These are phyloP conservation scores for Backusella australiensis DNA, from an alignment of 192 early-diverging fungal genomes.

Conservation along the genomic window DNA sequence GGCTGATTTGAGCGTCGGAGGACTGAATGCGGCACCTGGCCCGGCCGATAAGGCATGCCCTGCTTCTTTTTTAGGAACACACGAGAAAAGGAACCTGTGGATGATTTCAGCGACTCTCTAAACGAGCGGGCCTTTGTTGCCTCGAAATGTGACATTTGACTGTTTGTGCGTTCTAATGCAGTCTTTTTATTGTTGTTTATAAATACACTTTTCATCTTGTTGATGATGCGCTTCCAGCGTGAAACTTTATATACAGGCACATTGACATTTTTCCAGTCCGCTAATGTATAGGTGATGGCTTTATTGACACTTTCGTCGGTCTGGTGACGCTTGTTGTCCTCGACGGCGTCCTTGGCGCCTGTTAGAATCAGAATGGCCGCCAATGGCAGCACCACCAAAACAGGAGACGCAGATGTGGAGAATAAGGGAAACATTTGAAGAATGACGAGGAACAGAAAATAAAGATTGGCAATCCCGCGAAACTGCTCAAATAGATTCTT, in stretches of 20 bases:
- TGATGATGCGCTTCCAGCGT: conserved; percentile 9
- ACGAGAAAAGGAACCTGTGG: conserved; percentile 20
- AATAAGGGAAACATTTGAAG: conserved; percentile 67
- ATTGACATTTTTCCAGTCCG: conserved; percentile 66
- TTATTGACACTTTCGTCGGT: conserved; percentile 88
- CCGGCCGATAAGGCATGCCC: conserved; percentile 36
- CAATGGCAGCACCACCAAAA: conserved; percentile 79
- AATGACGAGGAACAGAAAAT: conserved; percentile 86
- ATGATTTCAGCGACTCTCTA: conserved; percentile 9
- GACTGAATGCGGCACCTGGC: conserved; percentile 50
- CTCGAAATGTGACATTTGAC: not conserved
- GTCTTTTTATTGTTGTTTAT: not conserved
- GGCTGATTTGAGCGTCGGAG: conserved; percentile 9
- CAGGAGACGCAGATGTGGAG: conserved; percentile 60
- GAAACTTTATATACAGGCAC: conserved; percentile 30
- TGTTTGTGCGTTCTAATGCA: not conserved
- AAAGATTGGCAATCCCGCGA: conserved; percentile 91
- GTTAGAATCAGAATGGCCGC: conserved; percentile 76
- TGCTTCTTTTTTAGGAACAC: conserved; percentile 23
- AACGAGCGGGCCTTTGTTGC: not conserved
- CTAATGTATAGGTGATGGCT: conserved; percentile 50
- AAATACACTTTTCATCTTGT: conserved; percentile 2
- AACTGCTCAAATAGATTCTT: conserved; percentile 97
- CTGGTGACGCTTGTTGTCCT: conserved; percentile 86
- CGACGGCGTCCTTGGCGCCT: conserved; percentile 85